Conservation (phyloP, 495 filamentous ascomycete genomes). For the Hyaloscypha bicolor region DNA sequence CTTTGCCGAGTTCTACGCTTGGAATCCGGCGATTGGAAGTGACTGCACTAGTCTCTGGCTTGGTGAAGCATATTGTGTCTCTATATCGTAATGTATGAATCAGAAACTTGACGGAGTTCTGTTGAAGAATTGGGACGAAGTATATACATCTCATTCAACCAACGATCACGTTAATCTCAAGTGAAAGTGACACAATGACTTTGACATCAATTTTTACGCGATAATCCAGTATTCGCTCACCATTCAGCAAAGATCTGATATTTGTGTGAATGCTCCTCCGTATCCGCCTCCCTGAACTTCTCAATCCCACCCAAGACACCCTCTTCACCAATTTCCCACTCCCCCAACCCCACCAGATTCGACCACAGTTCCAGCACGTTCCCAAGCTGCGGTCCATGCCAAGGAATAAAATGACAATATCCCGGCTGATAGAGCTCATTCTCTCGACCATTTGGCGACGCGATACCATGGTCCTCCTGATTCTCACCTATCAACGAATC, state of each 20-base stretch:
- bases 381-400: slow-evolving; percentile 37
- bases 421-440: slow-evolving; percentile 43
- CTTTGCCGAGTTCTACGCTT: slow-evolving; percentile 17
- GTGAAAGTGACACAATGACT: neutral
- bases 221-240: slow-evolving; percentile 22
- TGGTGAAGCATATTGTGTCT: slow-evolving; percentile 7
- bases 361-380: slow-evolving; percentile 40
- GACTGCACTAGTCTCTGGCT: neutral
- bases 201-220: neutral
- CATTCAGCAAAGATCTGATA: slow-evolving; percentile 40
- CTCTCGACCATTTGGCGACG: neutral
- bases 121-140: neutral
- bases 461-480: slow-evolving; percentile 21
- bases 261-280: slow-evolving; percentile 34
- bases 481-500: slow-evolving; percentile 31
- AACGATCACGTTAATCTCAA: neutral
- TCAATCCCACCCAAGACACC: slow-evolving; percentile 45
- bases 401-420: slow-evolving; percentile 38
- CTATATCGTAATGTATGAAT: neutral
- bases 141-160: neutral
- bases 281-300: slow-evolving; percentile 42
- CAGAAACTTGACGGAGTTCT: neutral
- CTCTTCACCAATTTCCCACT: slow-evolving; percentile 44
- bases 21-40: slow-evolving; percentile 19
- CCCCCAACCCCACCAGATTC: slow-evolving; percentile 40